These are phyloP conservation scores for Puccinia horiana DNA, from an alignment of 1,284 basidiomycete species.

Conservation along the genomic window DNA sequence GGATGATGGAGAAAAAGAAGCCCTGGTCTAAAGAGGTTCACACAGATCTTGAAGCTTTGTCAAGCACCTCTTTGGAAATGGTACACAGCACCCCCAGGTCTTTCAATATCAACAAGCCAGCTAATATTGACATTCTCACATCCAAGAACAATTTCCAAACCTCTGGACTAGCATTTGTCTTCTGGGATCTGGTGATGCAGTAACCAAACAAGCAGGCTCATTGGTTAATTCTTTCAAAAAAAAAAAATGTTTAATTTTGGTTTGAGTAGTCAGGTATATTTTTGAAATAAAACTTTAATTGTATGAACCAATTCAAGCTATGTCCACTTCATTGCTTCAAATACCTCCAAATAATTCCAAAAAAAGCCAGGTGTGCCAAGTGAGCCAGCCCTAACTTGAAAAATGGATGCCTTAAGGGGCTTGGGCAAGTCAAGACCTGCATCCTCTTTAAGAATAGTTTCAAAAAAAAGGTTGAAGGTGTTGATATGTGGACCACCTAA, in stretches of 20 bases:
- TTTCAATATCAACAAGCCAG: background rate
- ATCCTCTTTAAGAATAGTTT: background rate
- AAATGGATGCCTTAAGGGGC: too few relatives aligned
- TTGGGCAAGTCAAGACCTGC: too few relatives aligned
- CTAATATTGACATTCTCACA: background rate
- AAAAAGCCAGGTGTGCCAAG: too few relatives aligned
- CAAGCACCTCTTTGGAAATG: background rate
- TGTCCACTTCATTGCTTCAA: slow-evolving; percentile 18
- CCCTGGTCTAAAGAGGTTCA: background rate
- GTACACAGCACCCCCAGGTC: background rate
- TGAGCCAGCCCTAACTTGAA: too few relatives aligned
- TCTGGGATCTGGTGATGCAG: background rate
- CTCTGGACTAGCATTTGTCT: background rate
- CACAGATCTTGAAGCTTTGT: background rate
- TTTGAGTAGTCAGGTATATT: background rate
- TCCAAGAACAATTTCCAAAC: background rate
- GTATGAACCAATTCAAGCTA: background rate
- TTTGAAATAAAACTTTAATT: background rate
- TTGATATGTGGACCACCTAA: too few relatives aligned
- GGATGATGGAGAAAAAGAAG: background rate
- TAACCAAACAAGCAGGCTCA: background rate
- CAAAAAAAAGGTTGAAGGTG: background rate
- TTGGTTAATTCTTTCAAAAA: background rate
- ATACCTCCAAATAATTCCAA: too few relatives aligned
- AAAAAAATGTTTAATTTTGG: background rate